phyloP scores from a whole-genome alignment of 495 filamentous ascomycete genomes.

The Penicillium chermesinum region DNA sequence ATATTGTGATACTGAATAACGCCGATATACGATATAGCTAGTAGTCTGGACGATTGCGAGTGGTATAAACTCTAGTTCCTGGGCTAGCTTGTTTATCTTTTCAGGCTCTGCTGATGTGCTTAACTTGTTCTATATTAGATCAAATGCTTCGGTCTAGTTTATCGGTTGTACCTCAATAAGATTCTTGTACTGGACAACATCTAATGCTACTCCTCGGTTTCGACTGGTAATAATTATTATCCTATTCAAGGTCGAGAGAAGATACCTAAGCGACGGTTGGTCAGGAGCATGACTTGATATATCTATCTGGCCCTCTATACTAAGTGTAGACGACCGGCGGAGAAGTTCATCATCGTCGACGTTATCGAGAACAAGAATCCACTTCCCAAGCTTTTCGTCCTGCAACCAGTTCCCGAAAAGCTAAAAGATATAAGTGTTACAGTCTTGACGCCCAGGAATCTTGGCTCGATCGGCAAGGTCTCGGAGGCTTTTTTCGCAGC shows the following conservation, averaged over 20 bases:
- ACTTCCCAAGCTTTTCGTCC: neutral
- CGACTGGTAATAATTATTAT: conserved; percentile 22
- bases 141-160: conserved; percentile 22
- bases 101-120: conserved; percentile 2
- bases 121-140: conserved; percentile 38
- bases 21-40: conserved; percentile 34
- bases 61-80: conserved; percentile 29
- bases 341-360: conserved; percentile 1
- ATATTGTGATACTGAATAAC: conserved; percentile 21
- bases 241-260: neutral
- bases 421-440: neutral
- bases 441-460: neutral
- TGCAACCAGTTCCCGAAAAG: neutral
- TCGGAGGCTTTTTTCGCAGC: neutral
- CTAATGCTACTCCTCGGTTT: conserved; percentile 18
- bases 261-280: conserved; percentile 1
- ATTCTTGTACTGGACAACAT: conserved; percentile 25
- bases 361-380: conserved; percentile 1
- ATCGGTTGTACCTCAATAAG: conserved; percentile 38
- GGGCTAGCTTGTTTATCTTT: conserved; percentile 17
- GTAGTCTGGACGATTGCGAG: conserved; percentile 47
- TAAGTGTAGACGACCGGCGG: neutral
- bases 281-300: neutral
- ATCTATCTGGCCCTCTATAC: neutral
- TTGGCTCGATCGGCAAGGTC: conserved; percentile 1